Evolutionary conservation across 75 land plant species (phyloP).

Genomic region (Chamaecyparis obtusa): DNA sequence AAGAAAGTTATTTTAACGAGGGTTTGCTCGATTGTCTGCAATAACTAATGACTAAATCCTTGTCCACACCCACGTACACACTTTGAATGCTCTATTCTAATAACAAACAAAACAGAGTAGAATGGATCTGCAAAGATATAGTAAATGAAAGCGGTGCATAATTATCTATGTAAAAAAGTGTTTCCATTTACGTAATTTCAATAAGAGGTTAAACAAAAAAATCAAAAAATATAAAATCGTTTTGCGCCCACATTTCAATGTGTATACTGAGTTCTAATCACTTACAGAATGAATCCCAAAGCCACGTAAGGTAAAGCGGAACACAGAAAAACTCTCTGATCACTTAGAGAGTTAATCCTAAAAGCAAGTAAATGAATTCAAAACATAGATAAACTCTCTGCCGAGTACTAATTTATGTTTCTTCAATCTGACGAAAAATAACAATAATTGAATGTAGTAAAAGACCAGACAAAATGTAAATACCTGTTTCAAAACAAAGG

Average conservation of each 20-base stretch:
- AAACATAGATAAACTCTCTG: neutral
- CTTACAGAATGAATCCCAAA: neutral
- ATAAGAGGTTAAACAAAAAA: neutral
- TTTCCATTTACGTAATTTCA: neutral
- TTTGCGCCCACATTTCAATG: neutral
- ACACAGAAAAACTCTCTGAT: neutral
- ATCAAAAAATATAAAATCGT: neutral
- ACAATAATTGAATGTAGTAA: neutral
- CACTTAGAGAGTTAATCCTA: neutral
- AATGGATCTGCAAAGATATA: neutral
- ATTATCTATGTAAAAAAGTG: neutral
- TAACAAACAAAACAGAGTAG: neutral
- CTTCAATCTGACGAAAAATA: neutral
- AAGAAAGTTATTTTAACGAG: neutral
- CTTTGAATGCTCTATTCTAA: neutral
- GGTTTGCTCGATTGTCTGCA: neutral
- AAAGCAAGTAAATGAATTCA: neutral
- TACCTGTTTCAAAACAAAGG: slow-evolving; percentile 91
- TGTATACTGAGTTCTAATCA: neutral
- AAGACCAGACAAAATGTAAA: neutral
- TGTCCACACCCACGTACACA: neutral
- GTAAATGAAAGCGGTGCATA: neutral
- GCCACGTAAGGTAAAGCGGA: neutral
- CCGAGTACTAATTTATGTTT: neutral
- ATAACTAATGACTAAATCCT: neutral